These are phyloP conservation scores for Rhododendron ovatum DNA, from an alignment of 148 eudicot species.

Conservation along the genomic window DNA sequence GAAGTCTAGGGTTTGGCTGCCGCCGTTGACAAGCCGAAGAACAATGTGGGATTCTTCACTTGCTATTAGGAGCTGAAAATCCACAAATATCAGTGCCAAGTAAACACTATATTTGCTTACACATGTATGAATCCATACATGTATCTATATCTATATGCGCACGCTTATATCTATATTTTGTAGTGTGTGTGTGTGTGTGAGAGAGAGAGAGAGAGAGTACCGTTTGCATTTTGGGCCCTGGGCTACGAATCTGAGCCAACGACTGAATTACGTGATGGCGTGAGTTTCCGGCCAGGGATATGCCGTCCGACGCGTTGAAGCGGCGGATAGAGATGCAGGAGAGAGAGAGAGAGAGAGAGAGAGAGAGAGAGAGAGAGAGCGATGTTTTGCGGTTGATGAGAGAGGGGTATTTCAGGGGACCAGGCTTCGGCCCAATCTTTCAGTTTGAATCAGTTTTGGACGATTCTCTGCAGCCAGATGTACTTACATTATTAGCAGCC, in stretches of 20 bases:
- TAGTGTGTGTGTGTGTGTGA: not conserved
- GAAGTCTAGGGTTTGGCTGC: constrained; percentile 26
- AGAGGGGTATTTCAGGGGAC: not conserved
- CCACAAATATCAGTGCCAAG: not conserved
- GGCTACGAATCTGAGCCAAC: constrained; percentile 6
- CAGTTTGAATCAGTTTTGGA: not conserved
- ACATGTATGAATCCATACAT: not conserved
- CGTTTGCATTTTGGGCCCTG: constrained; percentile 12
- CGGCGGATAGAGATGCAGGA: too few species aligned
- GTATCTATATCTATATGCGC: not conserved
- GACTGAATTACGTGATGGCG: not conserved
- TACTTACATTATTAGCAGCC: too few species aligned
- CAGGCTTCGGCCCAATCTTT: not conserved
- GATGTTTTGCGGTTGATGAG: not conserved
- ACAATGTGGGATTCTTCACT: constrained; percentile 35
- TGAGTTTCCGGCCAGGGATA: not conserved
- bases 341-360: not conserved
- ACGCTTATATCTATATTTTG: not conserved
- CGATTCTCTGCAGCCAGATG: too few species aligned
- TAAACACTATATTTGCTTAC: not conserved
- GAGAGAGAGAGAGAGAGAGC: not conserved
- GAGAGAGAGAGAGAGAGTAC: constrained; percentile 5
- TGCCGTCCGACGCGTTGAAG: not conserved
- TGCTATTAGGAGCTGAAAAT: constrained; percentile 28
- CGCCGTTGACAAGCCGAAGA: constrained; percentile 28